phyloP scores from a whole-genome alignment of 2,329 filamentous ascomycete species.

The Septoria linicola region DNA sequence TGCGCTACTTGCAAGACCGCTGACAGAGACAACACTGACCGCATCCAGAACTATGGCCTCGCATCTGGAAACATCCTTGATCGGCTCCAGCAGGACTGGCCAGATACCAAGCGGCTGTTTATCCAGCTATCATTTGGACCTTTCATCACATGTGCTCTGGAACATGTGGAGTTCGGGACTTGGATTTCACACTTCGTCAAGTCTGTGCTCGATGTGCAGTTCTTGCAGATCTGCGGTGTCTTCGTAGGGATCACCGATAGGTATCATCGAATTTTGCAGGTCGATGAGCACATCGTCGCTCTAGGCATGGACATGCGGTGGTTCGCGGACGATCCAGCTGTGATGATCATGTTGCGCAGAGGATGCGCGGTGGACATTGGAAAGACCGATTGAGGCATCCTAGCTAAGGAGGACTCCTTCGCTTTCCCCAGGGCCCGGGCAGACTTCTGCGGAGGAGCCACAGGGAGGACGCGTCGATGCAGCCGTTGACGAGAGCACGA shows the following conservation, averaged over 20 bases:
- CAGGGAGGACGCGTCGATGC: no score
- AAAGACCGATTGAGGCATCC: neutral
- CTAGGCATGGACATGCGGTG: neutral
- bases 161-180: neutral
- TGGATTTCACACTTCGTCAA: neutral
- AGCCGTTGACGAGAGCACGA: no score
- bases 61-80: neutral
- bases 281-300: neutral
- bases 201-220: neutral
- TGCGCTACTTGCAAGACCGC: no score
- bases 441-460: no score
- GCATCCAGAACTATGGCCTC: neutral
- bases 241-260: constrained; percentile 1
- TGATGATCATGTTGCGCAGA: neutral
- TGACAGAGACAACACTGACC: no score
- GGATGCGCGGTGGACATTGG: neutral
- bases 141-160: neutral
- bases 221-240: neutral
- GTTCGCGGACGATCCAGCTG: constrained; percentile 1
- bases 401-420: no score
- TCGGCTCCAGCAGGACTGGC: neutral
- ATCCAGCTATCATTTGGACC: neutral
- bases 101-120: neutral
- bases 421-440: no score
- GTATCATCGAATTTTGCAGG: neutral